Percentiles rank a stretch among this genome's conserved stretches.
Conservation (phyloP, 306 rosid species). For the Gastrolobium bilobum region DNA sequence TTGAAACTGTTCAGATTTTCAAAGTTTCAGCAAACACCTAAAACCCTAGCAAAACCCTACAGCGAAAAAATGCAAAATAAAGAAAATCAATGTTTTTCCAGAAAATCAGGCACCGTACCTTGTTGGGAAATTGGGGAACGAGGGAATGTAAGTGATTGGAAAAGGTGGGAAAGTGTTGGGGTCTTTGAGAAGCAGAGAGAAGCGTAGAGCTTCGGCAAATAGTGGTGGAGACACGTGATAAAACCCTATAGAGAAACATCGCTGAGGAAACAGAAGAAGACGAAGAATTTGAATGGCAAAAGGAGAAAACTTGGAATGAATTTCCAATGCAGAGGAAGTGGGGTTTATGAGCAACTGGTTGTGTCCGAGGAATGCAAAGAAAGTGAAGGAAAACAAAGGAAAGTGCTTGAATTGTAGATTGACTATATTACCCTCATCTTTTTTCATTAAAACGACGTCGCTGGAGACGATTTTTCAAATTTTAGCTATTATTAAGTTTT, state of each 20-base stretch:
- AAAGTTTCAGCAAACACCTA: slow-evolving; percentile 29
- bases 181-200: slow-evolving; percentile 53
- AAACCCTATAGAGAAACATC: slow-evolving; percentile 65
- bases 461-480: too few relatives aligned
- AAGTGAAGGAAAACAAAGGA: not conserved
- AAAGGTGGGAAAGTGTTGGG: slow-evolving; percentile 48
- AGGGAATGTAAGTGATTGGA: slow-evolving; percentile 56
- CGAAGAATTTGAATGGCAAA: slow-evolving; percentile 7
- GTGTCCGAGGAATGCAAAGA: not conserved
- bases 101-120: slow-evolving; percentile 46
- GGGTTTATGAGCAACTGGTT: not conserved
- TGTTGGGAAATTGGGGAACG: slow-evolving; percentile 45
- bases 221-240: slow-evolving; percentile 52
- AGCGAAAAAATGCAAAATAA: not conserved
- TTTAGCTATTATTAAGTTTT: too few relatives aligned
- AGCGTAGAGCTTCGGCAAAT: slow-evolving; percentile 55
- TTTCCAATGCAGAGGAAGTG: not conserved
- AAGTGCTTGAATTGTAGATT: not conserved
- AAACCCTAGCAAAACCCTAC: slow-evolving; percentile 77
- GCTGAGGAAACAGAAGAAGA: slow-evolving; percentile 32
- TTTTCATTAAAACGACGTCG: too few relatives aligned
- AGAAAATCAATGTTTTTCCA: not conserved
- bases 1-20: not conserved
- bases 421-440: not conserved
- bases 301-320: slow-evolving; percentile 10